These are phyloP conservation scores for Umbellularia californica DNA, from an alignment of 164 flowering plant genomes.

Conservation along the genomic window DNA sequence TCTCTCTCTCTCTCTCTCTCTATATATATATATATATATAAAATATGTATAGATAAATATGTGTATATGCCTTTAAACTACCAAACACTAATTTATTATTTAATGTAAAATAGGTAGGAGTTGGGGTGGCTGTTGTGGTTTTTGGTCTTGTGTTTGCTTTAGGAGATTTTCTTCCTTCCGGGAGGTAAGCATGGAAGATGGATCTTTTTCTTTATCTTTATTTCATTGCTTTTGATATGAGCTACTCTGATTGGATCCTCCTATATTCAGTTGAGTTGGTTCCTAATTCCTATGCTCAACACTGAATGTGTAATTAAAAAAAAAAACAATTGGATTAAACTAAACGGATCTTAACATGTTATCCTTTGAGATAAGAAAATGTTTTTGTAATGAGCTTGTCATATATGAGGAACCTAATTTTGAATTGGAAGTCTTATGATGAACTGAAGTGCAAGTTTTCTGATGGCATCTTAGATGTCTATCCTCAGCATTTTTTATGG, in stretches of 20 bases:
- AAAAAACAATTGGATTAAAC: background rate
- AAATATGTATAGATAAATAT: too few relatives aligned
- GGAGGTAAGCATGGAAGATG: constrained; percentile 44
- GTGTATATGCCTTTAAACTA: background rate
- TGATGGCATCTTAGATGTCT: background rate
- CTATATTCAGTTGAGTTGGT: background rate
- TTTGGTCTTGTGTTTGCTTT: constrained; percentile 92
- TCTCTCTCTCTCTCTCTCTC: too few relatives aligned
- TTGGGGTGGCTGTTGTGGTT: constrained; percentile 77
- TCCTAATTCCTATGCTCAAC: too few relatives aligned
- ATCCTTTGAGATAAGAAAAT: too few relatives aligned
- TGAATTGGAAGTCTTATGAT: background rate
- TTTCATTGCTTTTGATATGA: background rate
- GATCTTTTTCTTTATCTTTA: background rate
- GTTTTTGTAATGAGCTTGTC: background rate
- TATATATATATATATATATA: too few relatives aligned
- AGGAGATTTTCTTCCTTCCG: constrained; percentile 94
- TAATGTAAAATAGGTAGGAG: constrained; percentile 58
- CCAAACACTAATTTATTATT: constrained; percentile 4
- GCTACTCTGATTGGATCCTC: background rate
- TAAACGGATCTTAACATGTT: background rate
- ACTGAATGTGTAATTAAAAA: too few relatives aligned
- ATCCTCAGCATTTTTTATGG: background rate
- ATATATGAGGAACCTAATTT: background rate
- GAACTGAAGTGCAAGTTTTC: background rate